Base-by-base conservation (phyloP, 2,329 filamentous ascomycete species). In the Colletotrichum lini region DNA sequence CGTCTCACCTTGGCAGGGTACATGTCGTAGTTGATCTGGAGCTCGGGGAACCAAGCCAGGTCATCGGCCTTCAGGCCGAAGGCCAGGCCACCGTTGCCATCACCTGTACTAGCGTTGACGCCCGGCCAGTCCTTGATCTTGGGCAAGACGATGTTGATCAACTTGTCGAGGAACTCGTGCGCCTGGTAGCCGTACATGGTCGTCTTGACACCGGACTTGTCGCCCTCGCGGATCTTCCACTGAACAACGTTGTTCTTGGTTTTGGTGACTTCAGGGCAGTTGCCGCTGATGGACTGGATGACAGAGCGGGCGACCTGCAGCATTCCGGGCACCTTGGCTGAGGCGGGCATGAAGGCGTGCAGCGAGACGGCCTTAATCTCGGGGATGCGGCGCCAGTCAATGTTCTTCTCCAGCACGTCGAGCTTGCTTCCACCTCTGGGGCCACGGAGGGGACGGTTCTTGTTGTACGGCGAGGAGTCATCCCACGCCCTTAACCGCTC, bases 61-160 rank as follows among this genome's bases (percentile, higher is more conserved):
- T 93, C 90, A 70, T 94, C 91, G 6, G 92, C 87, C 16, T 87
- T 88, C 76, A 99, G 86, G 75, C 96, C 96, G 81, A 95, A 96
- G 12, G 87, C 88, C 75, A 99, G 88, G 81, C 98, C 98, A 47
- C 96, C 96, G 73, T 92, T 92, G 78, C 91, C 91, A 81, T 99
- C 96, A 78, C 96, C 96, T 49, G 94, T 94, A 53, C 78, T 80
- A 70, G 82, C 86, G 75, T 83, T 79, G 67, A 90, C 78, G 23
- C 96, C 96, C 67, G 89, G 90, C 93, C 94, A 99, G 76, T 99
- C 96, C 87, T 98, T 99, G 83, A 99, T 97, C 79, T 92, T 93
- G 49, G 96, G 96, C 79, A 98, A 88, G 7, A 99, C 95, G 10
- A 98, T 86, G 79, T 97, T 94, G 66, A 98, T 87, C 75, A 95